Conservation (phyloP, 352 stramenopile genomes). For the Globisporangium echinulatum region DNA sequence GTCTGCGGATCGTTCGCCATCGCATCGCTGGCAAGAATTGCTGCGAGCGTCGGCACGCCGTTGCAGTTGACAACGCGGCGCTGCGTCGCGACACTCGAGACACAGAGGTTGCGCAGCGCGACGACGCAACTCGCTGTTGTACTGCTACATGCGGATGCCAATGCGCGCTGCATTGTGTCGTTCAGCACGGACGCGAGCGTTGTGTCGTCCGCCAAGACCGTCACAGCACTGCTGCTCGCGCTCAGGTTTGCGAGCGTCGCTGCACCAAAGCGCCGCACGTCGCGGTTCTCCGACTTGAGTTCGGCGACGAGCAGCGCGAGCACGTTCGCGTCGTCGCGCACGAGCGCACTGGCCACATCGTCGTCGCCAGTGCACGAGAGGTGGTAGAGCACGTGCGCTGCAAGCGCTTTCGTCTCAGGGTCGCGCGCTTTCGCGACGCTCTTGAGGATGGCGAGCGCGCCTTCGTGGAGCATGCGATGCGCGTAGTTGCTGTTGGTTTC, state of each 20-base stretch:
- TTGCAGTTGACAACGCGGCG: slow-evolving; percentile 54
- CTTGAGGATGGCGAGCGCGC: slow-evolving; percentile 55
- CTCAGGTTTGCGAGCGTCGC: slow-evolving; percentile 64
- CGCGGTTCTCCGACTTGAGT: slow-evolving; percentile 57
- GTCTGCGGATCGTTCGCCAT: slow-evolving; percentile 44
- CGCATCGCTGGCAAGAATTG: slow-evolving; percentile 37
- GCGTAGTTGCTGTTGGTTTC: slow-evolving; percentile 9
- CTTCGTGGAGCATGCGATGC: slow-evolving; percentile 54
- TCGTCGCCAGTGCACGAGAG: slow-evolving; percentile 35
- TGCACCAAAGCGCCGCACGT: slow-evolving; percentile 62
- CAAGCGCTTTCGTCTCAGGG: slow-evolving; percentile 79
- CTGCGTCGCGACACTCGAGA: slow-evolving; percentile 50
- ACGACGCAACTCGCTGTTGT: slow-evolving; percentile 60
- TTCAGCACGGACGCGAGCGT: slow-evolving; percentile 40
- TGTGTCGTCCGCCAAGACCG: slow-evolving; percentile 54
- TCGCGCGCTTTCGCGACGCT: slow-evolving; percentile 67
- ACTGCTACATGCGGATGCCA: slow-evolving; percentile 36
- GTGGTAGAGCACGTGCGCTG: slow-evolving; percentile 80
- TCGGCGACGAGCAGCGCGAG: slow-evolving; percentile 55
- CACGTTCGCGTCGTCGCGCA: slow-evolving; percentile 65
- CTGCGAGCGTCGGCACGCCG: slow-evolving; percentile 57
- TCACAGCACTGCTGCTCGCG: slow-evolving; percentile 33
- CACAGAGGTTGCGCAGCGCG: slow-evolving; percentile 56
- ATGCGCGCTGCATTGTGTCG: slow-evolving; percentile 59
- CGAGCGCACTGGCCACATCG: slow-evolving; percentile 43